Evolutionary conservation across 768 basidiomycete species (phyloP).

Genomic region (Mycena epipterygia): DNA sequence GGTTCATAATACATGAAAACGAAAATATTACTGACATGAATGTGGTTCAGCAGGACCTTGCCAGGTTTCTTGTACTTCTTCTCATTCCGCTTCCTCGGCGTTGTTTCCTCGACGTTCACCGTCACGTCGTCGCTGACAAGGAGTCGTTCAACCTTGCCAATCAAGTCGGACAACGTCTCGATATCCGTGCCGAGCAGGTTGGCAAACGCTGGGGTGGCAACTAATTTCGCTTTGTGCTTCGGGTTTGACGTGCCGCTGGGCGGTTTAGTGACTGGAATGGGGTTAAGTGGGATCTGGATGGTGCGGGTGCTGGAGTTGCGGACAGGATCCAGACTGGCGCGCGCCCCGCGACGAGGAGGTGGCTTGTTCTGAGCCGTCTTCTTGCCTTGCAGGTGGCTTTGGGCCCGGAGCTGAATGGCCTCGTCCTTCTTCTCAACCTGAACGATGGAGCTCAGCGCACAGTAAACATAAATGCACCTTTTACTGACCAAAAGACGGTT

Average conservation of each 20-base stretch:
- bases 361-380: constrained; percentile 15
- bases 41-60: constrained; percentile 13
- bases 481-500: constrained; percentile 22
- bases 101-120: constrained; percentile 16
- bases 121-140: constrained; percentile 20
- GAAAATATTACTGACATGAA: constrained; percentile 14
- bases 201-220: constrained; percentile 19
- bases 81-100: constrained; percentile 14
- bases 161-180: constrained; percentile 7
- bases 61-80: constrained; percentile 6
- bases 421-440: constrained; percentile 26
- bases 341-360: constrained; percentile 29
- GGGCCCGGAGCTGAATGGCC: constrained; percentile 24
- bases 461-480: neutral
- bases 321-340: constrained; percentile 24
- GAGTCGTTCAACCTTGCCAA: constrained; percentile 16
- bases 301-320: constrained; percentile 21
- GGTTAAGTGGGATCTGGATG: constrained; percentile 28
- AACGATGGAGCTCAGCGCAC: neutral
- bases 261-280: constrained; percentile 1
- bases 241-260: constrained; percentile 16
- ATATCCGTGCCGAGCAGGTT: constrained; percentile 26
- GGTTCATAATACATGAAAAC: constrained; percentile 15
- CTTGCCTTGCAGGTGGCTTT: neutral
- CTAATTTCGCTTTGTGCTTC: constrained; percentile 1